Base-by-base conservation (phyloP, 371 early-diverging fungal species). In the Batrachochytrium dendrobatidis region DNA sequence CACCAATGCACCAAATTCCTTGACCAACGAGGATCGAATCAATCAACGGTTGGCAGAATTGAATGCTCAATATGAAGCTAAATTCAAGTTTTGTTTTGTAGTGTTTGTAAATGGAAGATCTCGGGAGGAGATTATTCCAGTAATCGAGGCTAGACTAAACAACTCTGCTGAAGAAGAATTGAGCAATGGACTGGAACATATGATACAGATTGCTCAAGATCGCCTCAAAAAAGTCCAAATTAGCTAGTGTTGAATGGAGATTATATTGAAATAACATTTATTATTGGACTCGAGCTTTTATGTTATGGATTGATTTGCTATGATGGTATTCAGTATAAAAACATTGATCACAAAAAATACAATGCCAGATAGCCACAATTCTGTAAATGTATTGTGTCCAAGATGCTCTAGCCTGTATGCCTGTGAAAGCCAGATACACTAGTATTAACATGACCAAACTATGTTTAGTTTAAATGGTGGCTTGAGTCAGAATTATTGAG, bases 381-480 rank as follows among this genome's bases (percentile, higher is more conserved):
- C 63, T 45, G 79, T 70, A 66, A 91, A 92, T 1, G 90, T 90
- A 60, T 88, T 87, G 59, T 86, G 62, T 0, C 90, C 93, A 20
- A 86, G 74, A 63, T 92, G 90, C 71, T 94, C 95, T 12, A 95
- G 81, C 32, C 77, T 72, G 61, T 89, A 97, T 0, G 93, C 95
- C 53, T 77, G 81, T 8, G 77, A 81, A 31, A 94, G 75, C 89
- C 93, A 94, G 3, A 89, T 34, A 0, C 77, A 94, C 86, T 95
- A 60, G 12, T 12, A 4, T 32, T 31, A 4, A 15, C n/a, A 43
- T 25, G 26, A 34, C 29, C 3, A 7, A 0, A 22, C 17, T 18
- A 34, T 35, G 25, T 32, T 17, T 60, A 6, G 15, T 2, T 20
- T 8, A 0, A 4, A 55, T n/a, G 25, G 54, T 61, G 28, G 17